Evolutionary conservation across 805 yeast genomes (phyloP).

Genomic region (Metschnikowia vanudenii): DNA sequence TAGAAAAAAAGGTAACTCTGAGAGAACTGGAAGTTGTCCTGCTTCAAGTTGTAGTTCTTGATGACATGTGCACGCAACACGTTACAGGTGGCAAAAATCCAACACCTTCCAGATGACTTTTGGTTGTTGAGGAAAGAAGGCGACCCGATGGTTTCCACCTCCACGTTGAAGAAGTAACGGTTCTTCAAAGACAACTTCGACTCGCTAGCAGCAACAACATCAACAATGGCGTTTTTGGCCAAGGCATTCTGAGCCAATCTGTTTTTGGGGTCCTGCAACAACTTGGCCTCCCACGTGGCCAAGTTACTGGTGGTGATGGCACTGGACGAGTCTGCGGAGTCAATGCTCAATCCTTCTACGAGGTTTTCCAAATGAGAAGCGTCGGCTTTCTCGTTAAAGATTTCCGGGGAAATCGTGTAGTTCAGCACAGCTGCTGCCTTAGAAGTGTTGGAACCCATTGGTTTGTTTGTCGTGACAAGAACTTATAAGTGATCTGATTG

Average conservation of each 20-base stretch:
- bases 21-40: conserved; percentile 63
- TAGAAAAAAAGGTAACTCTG: conserved; percentile 80
- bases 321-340: conserved; percentile 3
- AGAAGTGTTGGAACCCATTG: conserved; percentile 3
- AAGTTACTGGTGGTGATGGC: conserved; percentile 23
- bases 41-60: conserved; percentile 53
- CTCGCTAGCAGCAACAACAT: conserved; percentile 39
- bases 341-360: conserved; percentile 7
- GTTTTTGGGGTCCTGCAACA: conserved; percentile 49
- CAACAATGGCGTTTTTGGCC: conserved; percentile 45
- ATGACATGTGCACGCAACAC: conserved; percentile 64
- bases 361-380: not conserved
- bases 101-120: conserved; percentile 76
- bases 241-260: conserved; percentile 53
- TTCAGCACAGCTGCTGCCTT: not conserved
- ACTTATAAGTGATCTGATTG: not conserved
- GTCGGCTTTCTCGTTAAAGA: conserved; percentile 4
- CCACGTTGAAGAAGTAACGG: conserved; percentile 36
- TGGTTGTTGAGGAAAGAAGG: conserved; percentile 52
- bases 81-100: conserved; percentile 85
- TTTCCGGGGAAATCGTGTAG: not conserved
- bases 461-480: too few species aligned
- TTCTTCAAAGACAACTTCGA: conserved; percentile 20
- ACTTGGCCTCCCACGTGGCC: conserved; percentile 44
- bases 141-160: conserved; percentile 37